Conservation (phyloP, 140 eudicot species). For the Senecio squalidus region DNA sequence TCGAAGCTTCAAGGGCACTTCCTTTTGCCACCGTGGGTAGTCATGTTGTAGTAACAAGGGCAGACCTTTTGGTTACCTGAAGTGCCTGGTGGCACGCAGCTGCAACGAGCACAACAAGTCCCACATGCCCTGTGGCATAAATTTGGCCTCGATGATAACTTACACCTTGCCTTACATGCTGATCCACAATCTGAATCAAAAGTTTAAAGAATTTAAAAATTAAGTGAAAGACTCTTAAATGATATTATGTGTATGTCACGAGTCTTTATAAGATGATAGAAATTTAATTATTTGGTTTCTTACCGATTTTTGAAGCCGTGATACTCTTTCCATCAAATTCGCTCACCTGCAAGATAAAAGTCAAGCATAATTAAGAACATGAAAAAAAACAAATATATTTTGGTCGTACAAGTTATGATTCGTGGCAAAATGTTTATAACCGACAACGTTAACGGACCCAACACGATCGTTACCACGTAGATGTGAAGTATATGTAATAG, state of each 20-base stretch:
- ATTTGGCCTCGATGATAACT: conserved; percentile 35
- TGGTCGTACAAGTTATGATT: too few species aligned
- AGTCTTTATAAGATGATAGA: too few species aligned
- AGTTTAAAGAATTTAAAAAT: background rate
- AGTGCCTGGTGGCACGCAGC: conserved; percentile 61
- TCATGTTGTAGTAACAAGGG: conserved; percentile 59
- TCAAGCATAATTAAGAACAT: conserved; percentile 7
- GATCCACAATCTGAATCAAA: conserved; percentile 43
- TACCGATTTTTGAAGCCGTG: conserved; percentile 25
- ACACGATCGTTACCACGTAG: too few species aligned
- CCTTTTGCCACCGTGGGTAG: conserved; percentile 46
- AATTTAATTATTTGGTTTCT: too few species aligned
- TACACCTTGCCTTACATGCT: conserved; percentile 51
- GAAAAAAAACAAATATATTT: too few species aligned
- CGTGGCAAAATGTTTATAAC: too few species aligned
- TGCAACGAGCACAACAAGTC: conserved; percentile 54
- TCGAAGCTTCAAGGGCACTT: conserved; percentile 50
- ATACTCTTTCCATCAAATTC: conserved; percentile 15
- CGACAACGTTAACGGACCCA: too few species aligned
- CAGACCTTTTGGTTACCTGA: conserved; percentile 53
- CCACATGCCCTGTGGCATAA: conserved; percentile 58
- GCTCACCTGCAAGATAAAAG: conserved; percentile 17
- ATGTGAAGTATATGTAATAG: too few species aligned
- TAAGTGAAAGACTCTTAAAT: too few species aligned
- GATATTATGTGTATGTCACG: background rate